Evolutionary conservation across 345 rosid species (phyloP), one percentile per base, ranked within the genome.

Genomic region (Ceriops decandra): DNA sequence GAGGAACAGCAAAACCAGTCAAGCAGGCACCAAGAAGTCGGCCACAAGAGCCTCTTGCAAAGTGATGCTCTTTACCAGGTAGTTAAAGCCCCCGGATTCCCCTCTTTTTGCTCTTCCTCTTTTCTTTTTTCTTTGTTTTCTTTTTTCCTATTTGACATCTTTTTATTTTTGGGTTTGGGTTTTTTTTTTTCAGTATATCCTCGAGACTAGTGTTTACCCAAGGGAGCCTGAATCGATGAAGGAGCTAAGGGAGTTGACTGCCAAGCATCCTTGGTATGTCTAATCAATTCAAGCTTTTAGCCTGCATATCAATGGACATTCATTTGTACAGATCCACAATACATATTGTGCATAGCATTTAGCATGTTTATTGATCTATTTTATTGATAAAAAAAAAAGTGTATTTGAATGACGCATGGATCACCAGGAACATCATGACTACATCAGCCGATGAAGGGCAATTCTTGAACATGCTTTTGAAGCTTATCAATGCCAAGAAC

Each of bases 381-480:
- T 10, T 38, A 10, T 10, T 38, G 19, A 27, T 36, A 6, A 8
- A 42, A n/a, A 6, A 8, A 42, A n/a, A 66, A 22, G 11, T 3
- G 51, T 33, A 46, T 10, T 1, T 57, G 9, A 22, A 57, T 33
- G 58, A 33, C 32, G 49, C 49, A 3, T 42, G 49, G 46, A 35
- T 54, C 5, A 70, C 59, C 82, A 93, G 98, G 98, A 92, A 92
- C 83, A 75, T 95, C 57, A 92, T 95, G 99, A 88, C 97, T 0
- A 92, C 99, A 69, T 92, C 98, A 15, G 98, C 98, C 0, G 99
- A 95, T 63, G 98, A 90, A 82, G 99, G 97, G 32, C 99, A 95
- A 76, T 92, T 95, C 72, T 67, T 95, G 81, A 88, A 74, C 91
- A 87, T 90, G 98, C 81, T 95, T 28, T 80, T 95, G 57, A 95